Percentiles rank a stretch among this genome's conserved stretches.
Conservation (phyloP, 2,329 filamentous ascomycete genomes). For the Arthroderma sp. region DNA sequence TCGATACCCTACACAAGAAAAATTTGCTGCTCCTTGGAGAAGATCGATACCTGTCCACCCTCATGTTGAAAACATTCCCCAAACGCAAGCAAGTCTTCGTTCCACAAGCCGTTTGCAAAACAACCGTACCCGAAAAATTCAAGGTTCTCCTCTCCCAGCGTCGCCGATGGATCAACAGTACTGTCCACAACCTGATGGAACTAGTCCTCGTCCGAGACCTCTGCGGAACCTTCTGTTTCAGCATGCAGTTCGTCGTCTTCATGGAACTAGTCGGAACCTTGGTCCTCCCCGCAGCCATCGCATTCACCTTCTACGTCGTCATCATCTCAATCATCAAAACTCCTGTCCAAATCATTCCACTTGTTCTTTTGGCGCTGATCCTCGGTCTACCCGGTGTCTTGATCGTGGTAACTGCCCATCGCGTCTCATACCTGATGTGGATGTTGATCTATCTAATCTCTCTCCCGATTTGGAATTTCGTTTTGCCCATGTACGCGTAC, state of each 20-base stretch:
- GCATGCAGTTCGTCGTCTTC: constrained; percentile 97
- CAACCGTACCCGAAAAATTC: constrained; percentile 86
- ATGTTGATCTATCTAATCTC: constrained; percentile 93
- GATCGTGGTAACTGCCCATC: constrained; percentile 86
- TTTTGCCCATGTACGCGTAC: constrained; percentile 85
- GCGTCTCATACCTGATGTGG: constrained; percentile 84
- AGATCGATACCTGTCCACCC: constrained; percentile 87
- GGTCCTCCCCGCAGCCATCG: constrained; percentile 88
- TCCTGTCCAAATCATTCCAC: constrained; percentile 73
- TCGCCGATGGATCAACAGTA: constrained; percentile 98
- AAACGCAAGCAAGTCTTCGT: constrained; percentile 99
- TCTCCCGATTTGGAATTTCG: constrained; percentile 93
- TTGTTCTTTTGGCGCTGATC: constrained; percentile 78
- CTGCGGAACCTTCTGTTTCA: constrained; percentile 98
- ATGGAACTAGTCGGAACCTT: constrained; percentile 90
- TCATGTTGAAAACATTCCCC: constrained; percentile 97
- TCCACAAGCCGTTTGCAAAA: constrained; percentile 97
- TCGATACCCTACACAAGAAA: constrained; percentile 97
- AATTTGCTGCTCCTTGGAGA: constrained; percentile 83
- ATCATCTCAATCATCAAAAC: constrained; percentile 69
- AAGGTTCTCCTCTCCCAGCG: constrained; percentile 85
- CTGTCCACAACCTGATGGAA: constrained; percentile 97
- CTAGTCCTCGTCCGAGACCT: constrained; percentile 88
- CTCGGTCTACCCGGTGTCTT: constrained; percentile 84
- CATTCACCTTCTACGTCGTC: constrained; percentile 92